phyloP scores from a whole-genome alignment of 257 asterid genomes.

The Mitragyna speciosa region DNA sequence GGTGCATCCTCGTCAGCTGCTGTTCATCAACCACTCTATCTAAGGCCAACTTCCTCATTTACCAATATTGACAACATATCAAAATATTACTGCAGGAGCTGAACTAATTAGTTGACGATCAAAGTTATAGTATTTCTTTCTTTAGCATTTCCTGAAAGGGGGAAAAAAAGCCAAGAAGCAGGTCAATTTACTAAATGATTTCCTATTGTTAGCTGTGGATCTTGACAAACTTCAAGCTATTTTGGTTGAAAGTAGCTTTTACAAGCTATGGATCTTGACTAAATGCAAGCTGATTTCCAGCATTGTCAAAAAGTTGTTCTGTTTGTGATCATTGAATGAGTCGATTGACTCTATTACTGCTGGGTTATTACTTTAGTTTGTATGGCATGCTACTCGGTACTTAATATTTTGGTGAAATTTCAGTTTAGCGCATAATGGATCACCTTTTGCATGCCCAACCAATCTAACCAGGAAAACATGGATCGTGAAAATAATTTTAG shows the following conservation, averaged over 20 bases:
- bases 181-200: neutral
- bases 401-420: neutral
- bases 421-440: neutral
- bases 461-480: neutral
- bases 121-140: neutral
- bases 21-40: constrained; percentile 34
- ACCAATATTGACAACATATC: constrained; percentile 34
- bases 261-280: neutral
- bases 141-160: neutral
- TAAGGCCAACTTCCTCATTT: constrained; percentile 33
- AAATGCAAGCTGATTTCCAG: neutral
- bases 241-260: no score
- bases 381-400: neutral
- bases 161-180: neutral
- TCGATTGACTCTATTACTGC: neutral
- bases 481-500: no score
- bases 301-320: neutral
- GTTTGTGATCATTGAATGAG: neutral
- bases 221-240: neutral
- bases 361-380: neutral
- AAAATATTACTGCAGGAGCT: constrained; percentile 38
- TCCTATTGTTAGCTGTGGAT: neutral
- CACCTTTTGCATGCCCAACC: neutral
- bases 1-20: constrained; percentile 46
- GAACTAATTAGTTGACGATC: constrained; percentile 30